A percentile compares a stretch with the other conserved stretches of the same genome.
Conservation (phyloP, 768 basidiomycete species). For the Pulveroboletus ravenelii region DNA sequence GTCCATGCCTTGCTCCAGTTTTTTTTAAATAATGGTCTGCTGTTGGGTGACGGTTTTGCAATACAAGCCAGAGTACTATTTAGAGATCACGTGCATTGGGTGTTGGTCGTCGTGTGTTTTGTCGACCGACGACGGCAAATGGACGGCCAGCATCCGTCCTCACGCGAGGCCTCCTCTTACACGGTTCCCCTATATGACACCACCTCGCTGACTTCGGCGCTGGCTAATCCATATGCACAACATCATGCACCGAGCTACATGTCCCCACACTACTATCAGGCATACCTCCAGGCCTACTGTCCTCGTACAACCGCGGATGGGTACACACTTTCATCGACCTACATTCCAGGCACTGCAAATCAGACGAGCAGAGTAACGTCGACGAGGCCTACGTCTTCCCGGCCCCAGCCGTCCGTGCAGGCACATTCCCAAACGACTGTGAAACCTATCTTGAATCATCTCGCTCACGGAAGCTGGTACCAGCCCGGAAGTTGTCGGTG, state of each 20-base stretch:
- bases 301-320: constrained; percentile 30
- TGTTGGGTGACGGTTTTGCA: constrained; percentile 3
- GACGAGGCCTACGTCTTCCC: not conserved
- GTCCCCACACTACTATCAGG: constrained; percentile 54
- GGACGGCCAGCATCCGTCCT: constrained; percentile 13
- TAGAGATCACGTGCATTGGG: not conserved
- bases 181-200: constrained; percentile 20
- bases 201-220: constrained; percentile 19
- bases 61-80: not conserved
- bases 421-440: not conserved
- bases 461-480: constrained; percentile 45
- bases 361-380: not conserved
- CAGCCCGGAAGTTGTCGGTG: constrained; percentile 59
- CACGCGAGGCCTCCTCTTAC: constrained; percentile 7
- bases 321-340: constrained; percentile 38
- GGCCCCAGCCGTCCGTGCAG: constrained; percentile 2
- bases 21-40: not conserved
- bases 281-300: constrained; percentile 38
- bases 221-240: constrained; percentile 30
- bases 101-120: no score
- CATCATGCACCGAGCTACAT: constrained; percentile 26
- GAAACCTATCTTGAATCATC: constrained; percentile 16
- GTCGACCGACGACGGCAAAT: not conserved
- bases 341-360: constrained; percentile 21
- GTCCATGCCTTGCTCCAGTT: constrained; percentile 13